Conservation (phyloP, 768 basidiomycete genomes). For the Symmetrospora coprosmae region DNA sequence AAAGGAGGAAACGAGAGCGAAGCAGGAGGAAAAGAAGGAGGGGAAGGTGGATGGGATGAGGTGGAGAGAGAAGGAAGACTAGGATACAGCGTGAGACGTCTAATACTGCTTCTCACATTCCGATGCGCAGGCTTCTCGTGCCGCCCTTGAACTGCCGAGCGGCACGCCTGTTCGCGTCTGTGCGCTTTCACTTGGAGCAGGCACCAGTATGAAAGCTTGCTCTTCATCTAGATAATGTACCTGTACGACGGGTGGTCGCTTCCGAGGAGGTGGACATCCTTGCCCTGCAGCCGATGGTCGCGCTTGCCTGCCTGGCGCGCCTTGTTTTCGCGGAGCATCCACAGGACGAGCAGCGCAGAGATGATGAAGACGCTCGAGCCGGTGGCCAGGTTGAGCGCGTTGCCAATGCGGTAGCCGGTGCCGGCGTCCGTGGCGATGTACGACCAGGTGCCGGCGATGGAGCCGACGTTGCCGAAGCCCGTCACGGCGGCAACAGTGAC, state of each 20-base stretch:
- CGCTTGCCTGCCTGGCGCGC: constrained; percentile 29
- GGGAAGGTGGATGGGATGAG: too few species aligned
- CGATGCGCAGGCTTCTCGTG: too few species aligned
- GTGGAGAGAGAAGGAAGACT: too few species aligned
- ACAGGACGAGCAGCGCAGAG: constrained; percentile 22
- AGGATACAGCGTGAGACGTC: too few species aligned
- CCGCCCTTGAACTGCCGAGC: too few species aligned
- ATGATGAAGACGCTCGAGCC: neutral
- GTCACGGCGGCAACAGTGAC: constrained; percentile 6
- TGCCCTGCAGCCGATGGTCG: constrained; percentile 27
- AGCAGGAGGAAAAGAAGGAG: too few species aligned
- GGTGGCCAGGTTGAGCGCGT: constrained; percentile 25
- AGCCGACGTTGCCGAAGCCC: constrained; percentile 8
- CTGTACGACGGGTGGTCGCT: constrained; percentile 10
- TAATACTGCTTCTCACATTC: too few species aligned
- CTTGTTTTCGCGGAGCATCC: constrained; percentile 31
- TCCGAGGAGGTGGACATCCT: constrained; percentile 27
- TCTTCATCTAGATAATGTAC: constrained; percentile 2
- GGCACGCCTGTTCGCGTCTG: too few species aligned
- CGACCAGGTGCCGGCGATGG: constrained; percentile 19
- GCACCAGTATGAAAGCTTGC: neutral
- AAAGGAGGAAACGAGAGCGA: too few species aligned
- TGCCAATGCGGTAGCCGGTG: constrained; percentile 23
- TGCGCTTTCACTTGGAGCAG: too few species aligned
- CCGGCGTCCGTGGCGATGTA: constrained; percentile 20